Evolutionary conservation across 805 yeast species (phyloP), one percentile per base, ranked within the genome.

Genomic region (Vanderwaltozyma tropicalis): DNA sequence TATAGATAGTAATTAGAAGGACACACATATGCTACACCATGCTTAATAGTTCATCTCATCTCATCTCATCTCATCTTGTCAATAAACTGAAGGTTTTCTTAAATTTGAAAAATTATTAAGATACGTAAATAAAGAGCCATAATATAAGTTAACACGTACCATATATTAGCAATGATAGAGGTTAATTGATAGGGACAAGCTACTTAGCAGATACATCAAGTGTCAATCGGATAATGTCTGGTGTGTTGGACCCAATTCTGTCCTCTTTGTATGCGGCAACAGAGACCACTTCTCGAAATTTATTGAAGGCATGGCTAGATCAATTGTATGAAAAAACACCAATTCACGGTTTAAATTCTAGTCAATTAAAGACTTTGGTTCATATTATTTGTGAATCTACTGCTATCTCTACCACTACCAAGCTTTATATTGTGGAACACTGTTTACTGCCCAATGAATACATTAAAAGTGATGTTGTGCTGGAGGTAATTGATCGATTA

Each of bases 401-500:
- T 5, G 25, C 38, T 1, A 33, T 55, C 3, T 39, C 53, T 3
- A 28, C 31, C 1, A 34, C 41, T 0, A 50, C 52, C 8, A 53
- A 52, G 30, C 21, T 47, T 4, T 45, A 49, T 19, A 42, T 64
- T 7, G 36, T 63, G 1, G 45, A 45, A 5, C 43, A 53, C 5
- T 54, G 44, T 34, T 38, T 62, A 10, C 41, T 52, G 10, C 66
- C 66, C 16, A 52, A 52, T 26, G 61, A 46, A 5, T 35, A 32
- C 13, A 37, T 67, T 10, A 48, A 57, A 12, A 40, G 40, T 13
- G 49, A 46, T 1, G 42, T 49, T 3, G 50, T 62, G 0, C 27
- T 53, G 13, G 41, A 42, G 4, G 50, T 67, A 2, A 40, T 59
- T 10, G 52, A 54, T 14, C 44, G 53, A 19, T 36, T 64, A 2